These are phyloP conservation scores for Gossypium aridum DNA, from an alignment of 441 rosid species.

Conservation along the genomic window DNA sequence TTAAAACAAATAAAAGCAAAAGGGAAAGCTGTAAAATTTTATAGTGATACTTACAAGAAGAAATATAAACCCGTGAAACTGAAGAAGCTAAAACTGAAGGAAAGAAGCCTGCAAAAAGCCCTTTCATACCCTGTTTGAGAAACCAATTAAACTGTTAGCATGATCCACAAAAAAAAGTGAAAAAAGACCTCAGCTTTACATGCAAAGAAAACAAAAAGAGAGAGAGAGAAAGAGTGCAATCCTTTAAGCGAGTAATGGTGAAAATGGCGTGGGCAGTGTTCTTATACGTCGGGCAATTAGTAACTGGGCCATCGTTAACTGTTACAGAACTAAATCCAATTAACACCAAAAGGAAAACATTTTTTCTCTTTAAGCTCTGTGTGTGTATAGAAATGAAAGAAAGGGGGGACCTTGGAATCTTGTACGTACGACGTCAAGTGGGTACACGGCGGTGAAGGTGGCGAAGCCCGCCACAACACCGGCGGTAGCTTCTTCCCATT, in stretches of 20 bases:
- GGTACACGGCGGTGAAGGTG: slow-evolving; percentile 75
- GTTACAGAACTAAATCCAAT: slow-evolving; percentile 1
- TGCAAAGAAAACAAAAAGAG: not conserved
- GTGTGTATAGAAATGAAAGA: not conserved
- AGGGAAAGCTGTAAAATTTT: not conserved
- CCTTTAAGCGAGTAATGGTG: slow-evolving; percentile 78
- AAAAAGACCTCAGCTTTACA: not conserved
- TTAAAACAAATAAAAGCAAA: not conserved
- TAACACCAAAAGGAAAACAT: slow-evolving; percentile 8
- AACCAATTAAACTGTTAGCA: not conserved
- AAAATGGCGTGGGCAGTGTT: slow-evolving; percentile 74
- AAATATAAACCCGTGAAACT: slow-evolving; percentile 84
- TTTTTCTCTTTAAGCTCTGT: not conserved
- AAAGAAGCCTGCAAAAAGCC: slow-evolving; percentile 83
- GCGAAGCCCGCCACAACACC: slow-evolving; percentile 88
- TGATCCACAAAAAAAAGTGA: not conserved
- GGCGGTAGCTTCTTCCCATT: slow-evolving; percentile 85
- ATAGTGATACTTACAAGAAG: slow-evolving; percentile 59
- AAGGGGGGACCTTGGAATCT: slow-evolving; percentile 68
- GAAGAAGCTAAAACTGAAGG: slow-evolving; percentile 89
- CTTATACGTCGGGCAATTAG: slow-evolving; percentile 62
- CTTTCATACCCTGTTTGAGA: slow-evolving; percentile 60
- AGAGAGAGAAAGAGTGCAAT: slow-evolving; percentile 1
- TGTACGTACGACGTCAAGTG: slow-evolving; percentile 89
- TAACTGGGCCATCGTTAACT: slow-evolving; percentile 74